Evolutionary conservation across 345 rosid species (phyloP), one percentile per base, ranked within the genome.

Genomic region (Citrus inodora): DNA sequence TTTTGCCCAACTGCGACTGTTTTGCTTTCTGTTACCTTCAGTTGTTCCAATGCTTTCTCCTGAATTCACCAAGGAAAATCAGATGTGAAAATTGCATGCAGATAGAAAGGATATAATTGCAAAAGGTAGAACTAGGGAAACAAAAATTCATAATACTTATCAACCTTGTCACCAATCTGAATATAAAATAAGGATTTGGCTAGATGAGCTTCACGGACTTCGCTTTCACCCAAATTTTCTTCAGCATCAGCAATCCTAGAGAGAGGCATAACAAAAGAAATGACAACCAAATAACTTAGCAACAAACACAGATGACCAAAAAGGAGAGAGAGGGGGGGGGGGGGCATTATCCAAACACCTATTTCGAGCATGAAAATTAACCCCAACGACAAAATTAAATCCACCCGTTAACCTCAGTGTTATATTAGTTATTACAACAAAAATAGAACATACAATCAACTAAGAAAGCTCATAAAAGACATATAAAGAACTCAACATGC

Each of bases 1-100:
- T 92, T 97, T 70, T 94, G 99, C 40, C 99, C 99, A 74, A 97
- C 97, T 4, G 98, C 99, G 76, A 97, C 99, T 59, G 99, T 97
- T 83, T 97, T 97, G 85, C 91, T 87, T 89, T 97, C 99, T 1
- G 99, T 93, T 72, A 91, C 79, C 82, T 94, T 97, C 24, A 93
- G 93, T 87, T 94, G 98, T 85, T 94, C 99, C 86, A 97, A 74
- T 79, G 98, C 91, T 88, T 91, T 94, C 78, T 91, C 99, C 98
- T 96, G 79, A n/a, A 40, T 55, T 74, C 69, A 75, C 40, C 77
- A 59, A 46, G 28, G 11, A 70, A 79, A 40, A 59, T 6, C 66
- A 72, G 78, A 74, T 58, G 28, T 66, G 28, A 56, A 77, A 66
- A 71, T 63, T 64, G 51, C 40, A 73, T 32, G 64, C 40, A 70